phyloP scores from a whole-genome alignment of 1,284 basidiomycete genomes.

The Tilletia caries region DNA sequence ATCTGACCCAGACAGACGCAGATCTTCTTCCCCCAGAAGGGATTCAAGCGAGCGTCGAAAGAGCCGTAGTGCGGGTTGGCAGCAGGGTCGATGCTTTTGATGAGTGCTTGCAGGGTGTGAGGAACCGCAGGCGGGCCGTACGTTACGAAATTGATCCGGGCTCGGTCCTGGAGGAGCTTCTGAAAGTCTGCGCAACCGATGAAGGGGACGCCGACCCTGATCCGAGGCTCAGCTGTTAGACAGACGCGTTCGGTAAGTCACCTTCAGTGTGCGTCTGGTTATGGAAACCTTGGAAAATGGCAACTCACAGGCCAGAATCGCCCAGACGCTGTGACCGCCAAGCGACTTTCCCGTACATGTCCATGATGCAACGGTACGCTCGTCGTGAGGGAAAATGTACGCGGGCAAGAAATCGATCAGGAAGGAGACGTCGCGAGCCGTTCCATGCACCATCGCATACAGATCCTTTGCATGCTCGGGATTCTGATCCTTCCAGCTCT shows the following conservation, averaged over 20 bases:
- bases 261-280: not conserved
- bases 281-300: no score
- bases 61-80: conserved; percentile 27
- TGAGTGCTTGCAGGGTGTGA: conserved; percentile 32
- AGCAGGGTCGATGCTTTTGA: conserved; percentile 42
- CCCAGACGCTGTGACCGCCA: conserved; percentile 75
- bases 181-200: conserved; percentile 73
- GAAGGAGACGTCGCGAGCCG: conserved; percentile 71
- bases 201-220: conserved; percentile 69
- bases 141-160: conserved; percentile 35
- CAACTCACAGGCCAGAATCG: conserved; percentile 57
- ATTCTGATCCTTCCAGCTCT: conserved; percentile 53
- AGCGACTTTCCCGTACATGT: conserved; percentile 68
- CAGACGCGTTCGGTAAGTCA: conserved; percentile 12
- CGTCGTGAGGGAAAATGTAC: conserved; percentile 71
- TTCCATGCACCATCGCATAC: conserved; percentile 59
- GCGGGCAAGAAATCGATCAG: conserved; percentile 75
- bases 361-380: conserved; percentile 67
- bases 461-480: conserved; percentile 50
- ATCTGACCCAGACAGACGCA: conserved; percentile 42
- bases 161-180: conserved; percentile 37
- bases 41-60: conserved; percentile 21
- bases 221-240: conserved; percentile 61
- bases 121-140: conserved; percentile 47
- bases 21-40: conserved; percentile 46